phyloP scores from a whole-genome alignment of 2,329 filamentous ascomycete species.

The Diaporthe citrichinensis region DNA sequence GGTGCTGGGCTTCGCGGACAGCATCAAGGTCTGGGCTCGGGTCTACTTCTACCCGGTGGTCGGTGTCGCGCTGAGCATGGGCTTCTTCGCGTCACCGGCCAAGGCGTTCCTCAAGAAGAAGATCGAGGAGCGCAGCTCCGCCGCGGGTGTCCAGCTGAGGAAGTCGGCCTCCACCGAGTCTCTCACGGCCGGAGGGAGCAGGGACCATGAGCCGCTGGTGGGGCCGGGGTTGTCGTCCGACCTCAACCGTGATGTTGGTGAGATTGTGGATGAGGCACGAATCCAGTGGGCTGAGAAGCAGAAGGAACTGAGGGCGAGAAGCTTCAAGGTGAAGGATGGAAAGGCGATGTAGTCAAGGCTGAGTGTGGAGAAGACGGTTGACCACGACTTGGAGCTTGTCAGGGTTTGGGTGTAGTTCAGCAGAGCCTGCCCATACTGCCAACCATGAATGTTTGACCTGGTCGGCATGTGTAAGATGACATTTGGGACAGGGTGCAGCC shows the following conservation, averaged over 20 bases:
- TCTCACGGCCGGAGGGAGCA: constrained; percentile 51
- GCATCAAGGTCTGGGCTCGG: constrained; percentile 82
- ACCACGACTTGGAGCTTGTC: background rate
- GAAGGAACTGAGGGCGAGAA: constrained; percentile 46
- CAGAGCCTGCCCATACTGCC: background rate
- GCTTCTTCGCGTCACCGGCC: constrained; percentile 84
- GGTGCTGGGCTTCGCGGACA: constrained; percentile 79
- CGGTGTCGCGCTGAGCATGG: constrained; percentile 74
- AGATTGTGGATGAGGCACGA: constrained; percentile 82
- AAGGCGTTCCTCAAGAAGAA: constrained; percentile 71
- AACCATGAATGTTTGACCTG: background rate
- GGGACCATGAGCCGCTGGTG: constrained; percentile 73
- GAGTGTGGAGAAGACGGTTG: background rate
- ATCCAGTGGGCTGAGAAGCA: constrained; percentile 76
- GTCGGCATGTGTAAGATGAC: background rate
- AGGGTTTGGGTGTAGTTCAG: background rate
- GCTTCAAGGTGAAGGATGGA: constrained; percentile 23
- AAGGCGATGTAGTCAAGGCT: constrained; percentile 17
- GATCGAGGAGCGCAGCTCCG: constrained; percentile 70
- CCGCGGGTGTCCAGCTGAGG: constrained; percentile 56
- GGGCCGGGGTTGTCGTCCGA: constrained; percentile 88
- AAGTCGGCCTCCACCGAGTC: constrained; percentile 67
- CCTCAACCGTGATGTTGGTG: constrained; percentile 80
- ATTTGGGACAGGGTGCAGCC: background rate
- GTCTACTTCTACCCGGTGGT: constrained; percentile 91